Evolutionary conservation across 2,329 filamentous ascomycete genomes (phyloP).

Genomic region (Beauveria caledonica): DNA sequence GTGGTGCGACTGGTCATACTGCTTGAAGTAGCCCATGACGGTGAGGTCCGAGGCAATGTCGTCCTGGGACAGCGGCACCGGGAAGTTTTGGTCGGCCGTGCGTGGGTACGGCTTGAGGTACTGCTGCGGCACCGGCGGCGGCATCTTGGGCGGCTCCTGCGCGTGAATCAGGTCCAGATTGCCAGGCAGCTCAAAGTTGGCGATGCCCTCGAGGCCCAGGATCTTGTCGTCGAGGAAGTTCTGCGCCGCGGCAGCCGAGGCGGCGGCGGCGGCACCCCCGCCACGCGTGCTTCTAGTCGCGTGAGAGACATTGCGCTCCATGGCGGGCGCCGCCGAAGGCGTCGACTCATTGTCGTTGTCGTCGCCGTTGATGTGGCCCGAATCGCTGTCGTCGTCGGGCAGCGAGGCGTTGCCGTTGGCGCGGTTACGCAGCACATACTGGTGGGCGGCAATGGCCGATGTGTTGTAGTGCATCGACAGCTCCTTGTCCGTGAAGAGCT

Average conservation of each 20-base stretch:
- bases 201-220: constrained; percentile 51
- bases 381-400: constrained; percentile 46
- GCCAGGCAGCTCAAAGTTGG: constrained; percentile 49
- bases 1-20: constrained; percentile 45
- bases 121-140: constrained; percentile 46
- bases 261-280: constrained; percentile 16
- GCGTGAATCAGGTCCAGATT: constrained; percentile 50
- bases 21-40: constrained; percentile 50
- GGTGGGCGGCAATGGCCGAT: constrained; percentile 53
- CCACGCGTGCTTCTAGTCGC: constrained; percentile 55
- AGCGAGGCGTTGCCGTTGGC: constrained; percentile 41
- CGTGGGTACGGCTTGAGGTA: constrained; percentile 51
- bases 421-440: constrained; percentile 52
- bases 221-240: constrained; percentile 51
- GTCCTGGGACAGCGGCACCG: constrained; percentile 40
- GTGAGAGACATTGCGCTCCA: constrained; percentile 58
- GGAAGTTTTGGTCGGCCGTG: constrained; percentile 48
- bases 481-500: constrained; percentile 64
- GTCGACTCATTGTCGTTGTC: constrained; percentile 40
- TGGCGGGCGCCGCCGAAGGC: constrained; percentile 40
- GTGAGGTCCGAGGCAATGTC: constrained; percentile 47
- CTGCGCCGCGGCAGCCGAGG: constrained; percentile 24
- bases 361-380: constrained; percentile 39
- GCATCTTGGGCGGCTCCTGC: constrained; percentile 49
- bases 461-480: constrained; percentile 57